These are phyloP conservation scores for Amanita exitialis DNA, from an alignment of 768 basidiomycete species.

Conservation along the genomic window DNA sequence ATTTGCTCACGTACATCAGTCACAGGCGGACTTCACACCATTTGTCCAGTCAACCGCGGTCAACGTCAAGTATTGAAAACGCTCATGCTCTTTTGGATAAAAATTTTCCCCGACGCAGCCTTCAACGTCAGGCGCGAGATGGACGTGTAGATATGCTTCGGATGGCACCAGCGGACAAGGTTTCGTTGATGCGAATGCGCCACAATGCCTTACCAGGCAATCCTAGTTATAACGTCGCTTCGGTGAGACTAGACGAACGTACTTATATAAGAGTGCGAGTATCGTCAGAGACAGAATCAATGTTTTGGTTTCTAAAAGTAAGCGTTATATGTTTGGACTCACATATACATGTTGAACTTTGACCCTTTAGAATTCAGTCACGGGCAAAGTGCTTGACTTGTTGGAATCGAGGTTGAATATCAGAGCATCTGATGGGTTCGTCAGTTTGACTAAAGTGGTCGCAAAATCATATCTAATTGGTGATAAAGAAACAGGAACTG, in stretches of 20 bases:
- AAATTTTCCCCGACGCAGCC: constrained; percentile 30
- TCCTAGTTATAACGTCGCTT: constrained; percentile 38
- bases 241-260: constrained; percentile 43
- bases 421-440: constrained; percentile 18
- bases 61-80: constrained; percentile 26
- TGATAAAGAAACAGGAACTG: neutral
- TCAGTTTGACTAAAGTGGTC: constrained; percentile 13
- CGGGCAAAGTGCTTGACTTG: constrained; percentile 57
- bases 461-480: neutral
- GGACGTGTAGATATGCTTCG: constrained; percentile 40
- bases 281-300: constrained; percentile 24
- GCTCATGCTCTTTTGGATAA: constrained; percentile 46
- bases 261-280: constrained; percentile 41
- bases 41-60: constrained; percentile 8
- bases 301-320: constrained; percentile 72
- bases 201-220: constrained; percentile 59
- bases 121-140: constrained; percentile 14
- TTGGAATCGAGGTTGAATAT: constrained; percentile 28
- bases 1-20: constrained; percentile 23
- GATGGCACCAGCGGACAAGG: constrained; percentile 40
- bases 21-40: constrained; percentile 61
- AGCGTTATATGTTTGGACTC: constrained; percentile 5
- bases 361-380: constrained; percentile 32
- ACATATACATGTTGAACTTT: neutral
- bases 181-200: constrained; percentile 68